phyloP scores from a whole-genome alignment of 2,329 filamentous ascomycete genomes.

The Plenodomus tracheiphilus region DNA sequence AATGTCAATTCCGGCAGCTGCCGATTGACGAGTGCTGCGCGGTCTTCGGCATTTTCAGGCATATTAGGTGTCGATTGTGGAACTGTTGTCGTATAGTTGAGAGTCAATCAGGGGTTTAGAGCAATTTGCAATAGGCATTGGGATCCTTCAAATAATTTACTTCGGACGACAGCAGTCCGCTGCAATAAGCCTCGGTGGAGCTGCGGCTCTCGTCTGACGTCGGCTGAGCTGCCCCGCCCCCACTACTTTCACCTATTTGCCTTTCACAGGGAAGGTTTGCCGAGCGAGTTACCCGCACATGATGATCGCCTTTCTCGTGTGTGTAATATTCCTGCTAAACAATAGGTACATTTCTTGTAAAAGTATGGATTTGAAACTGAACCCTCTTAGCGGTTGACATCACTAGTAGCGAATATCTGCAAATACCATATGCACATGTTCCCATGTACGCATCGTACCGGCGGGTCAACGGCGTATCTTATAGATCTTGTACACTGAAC shows the following conservation, averaged over 20 bases:
- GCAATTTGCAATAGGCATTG: not conserved
- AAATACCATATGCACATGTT: too few species aligned
- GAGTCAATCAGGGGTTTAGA: too few species aligned
- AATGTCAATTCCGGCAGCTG: slow-evolving; percentile 55
- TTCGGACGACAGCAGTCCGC: slow-evolving; percentile 20
- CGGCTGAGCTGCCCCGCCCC: slow-evolving; percentile 12
- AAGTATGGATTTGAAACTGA: too few species aligned
- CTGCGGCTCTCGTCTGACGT: slow-evolving; percentile 15
- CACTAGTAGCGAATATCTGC: too few species aligned
- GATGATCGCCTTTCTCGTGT: too few species aligned
- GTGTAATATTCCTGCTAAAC: too few species aligned
- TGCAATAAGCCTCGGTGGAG: slow-evolving; percentile 4
- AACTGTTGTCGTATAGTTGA: too few species aligned
- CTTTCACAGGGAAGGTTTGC: slow-evolving; percentile 1
- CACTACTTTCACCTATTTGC: not conserved
- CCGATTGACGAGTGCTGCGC: slow-evolving; percentile 50
- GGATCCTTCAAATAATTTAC: not conserved
- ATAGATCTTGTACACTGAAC: too few species aligned
- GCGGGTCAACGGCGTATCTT: too few species aligned
- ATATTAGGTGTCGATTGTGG: slow-evolving; percentile 18
- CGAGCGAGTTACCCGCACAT: not conserved
- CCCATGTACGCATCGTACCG: too few species aligned
- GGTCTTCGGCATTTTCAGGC: slow-evolving; percentile 43
- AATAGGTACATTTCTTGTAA: too few species aligned
- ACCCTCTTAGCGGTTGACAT: too few species aligned